Conservation (phyloP, 2,329 filamentous ascomycete genomes). For the Elsinoe batatas region DNA sequence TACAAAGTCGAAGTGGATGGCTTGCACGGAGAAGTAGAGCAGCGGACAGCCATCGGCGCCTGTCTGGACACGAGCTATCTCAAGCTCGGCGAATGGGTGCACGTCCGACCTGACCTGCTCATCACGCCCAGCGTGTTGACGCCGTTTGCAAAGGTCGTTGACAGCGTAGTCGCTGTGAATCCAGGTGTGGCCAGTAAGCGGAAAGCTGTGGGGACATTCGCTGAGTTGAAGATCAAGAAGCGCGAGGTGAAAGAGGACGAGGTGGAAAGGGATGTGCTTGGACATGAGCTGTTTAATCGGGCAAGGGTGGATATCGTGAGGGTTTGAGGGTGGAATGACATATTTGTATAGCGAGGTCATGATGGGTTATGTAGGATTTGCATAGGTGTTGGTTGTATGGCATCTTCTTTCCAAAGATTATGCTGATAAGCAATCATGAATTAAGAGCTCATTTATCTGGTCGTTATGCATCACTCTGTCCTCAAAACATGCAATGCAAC, state of each 20-base stretch:
- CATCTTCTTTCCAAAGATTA: not conserved
- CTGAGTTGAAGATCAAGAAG: constrained; percentile 65
- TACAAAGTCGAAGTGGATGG: constrained; percentile 34
- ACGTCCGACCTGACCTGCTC: constrained; percentile 73
- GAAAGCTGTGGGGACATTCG: constrained; percentile 74
- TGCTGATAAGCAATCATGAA: too few species aligned
- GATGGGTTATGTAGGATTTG: not conserved
- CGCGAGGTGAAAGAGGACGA: constrained; percentile 51
- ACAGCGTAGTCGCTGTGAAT: constrained; percentile 83
- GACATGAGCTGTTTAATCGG: constrained; percentile 70
- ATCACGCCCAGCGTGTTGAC: constrained; percentile 73
- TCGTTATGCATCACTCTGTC: too few species aligned
- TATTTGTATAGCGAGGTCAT: not conserved
- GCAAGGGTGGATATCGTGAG: constrained; percentile 78
- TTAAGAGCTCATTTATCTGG: too few species aligned
- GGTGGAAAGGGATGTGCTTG: constrained; percentile 48
- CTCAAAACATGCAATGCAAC: not conserved
- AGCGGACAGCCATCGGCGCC: constrained; percentile 53
- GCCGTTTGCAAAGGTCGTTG: constrained; percentile 84
- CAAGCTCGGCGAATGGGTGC: constrained; percentile 84
- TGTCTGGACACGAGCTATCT: constrained; percentile 75
- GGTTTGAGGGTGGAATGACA: constrained; percentile 43
- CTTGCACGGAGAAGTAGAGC: constrained; percentile 16
- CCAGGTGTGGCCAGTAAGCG: constrained; percentile 80
- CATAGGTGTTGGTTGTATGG: not conserved